These are phyloP conservation scores for Oryza brachyantha DNA, from an alignment of 176 grass and related monocot genomes.

Conservation along the genomic window DNA sequence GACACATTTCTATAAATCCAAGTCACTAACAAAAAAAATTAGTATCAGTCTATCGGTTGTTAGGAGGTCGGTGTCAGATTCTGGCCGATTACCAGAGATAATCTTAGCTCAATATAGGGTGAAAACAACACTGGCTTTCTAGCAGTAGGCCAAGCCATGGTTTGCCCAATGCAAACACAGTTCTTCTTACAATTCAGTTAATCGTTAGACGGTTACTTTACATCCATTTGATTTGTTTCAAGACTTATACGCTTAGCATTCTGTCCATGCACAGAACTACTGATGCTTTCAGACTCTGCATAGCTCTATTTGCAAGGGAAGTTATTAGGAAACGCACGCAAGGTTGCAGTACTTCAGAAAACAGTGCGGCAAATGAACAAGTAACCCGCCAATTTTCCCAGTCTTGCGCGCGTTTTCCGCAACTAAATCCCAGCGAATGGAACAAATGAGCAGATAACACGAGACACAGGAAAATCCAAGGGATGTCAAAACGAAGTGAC, in stretches of 20 bases:
- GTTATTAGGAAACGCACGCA: neutral
- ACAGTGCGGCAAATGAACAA: neutral
- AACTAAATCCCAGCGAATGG: neutral
- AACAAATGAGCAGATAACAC: neutral
- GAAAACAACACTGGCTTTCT: neutral
- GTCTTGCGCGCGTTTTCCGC: neutral
- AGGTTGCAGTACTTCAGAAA: neutral
- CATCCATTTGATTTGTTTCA: neutral
- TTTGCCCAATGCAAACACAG: neutral
- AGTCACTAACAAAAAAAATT: neutral
- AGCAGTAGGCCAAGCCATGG: no score
- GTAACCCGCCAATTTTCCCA: neutral
- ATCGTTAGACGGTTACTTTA: no score
- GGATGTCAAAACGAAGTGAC: constrained; percentile 12
- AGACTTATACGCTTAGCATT: neutral
- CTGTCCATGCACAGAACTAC: neutral
- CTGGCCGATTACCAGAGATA: constrained; percentile 20
- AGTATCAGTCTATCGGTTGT: constrained; percentile 12
- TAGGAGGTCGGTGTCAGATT: constrained; percentile 2
- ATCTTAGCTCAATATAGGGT: neutral
- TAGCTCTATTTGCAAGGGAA: neutral
- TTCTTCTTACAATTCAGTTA: neutral
- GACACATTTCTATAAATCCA: neutral
- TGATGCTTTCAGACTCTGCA: neutral
- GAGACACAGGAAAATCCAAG: neutral